A percentile compares a stretch with the other conserved stretches of the same genome.
phyloP scores from a whole-genome alignment of 192 early-diverging fungal species.

The Podila minutissima region DNA sequence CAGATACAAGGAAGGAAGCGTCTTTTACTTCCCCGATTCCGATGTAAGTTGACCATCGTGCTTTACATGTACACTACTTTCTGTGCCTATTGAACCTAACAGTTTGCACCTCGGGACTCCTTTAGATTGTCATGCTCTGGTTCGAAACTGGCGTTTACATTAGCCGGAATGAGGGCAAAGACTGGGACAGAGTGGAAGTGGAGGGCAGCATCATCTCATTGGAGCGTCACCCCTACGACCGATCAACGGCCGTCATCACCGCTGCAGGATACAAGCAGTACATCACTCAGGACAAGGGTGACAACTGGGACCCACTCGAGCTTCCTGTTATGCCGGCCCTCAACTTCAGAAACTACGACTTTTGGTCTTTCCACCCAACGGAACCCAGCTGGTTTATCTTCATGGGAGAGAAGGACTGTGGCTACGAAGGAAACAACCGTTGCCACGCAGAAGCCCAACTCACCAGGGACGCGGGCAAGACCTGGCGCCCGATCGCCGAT shows the following conservation, averaged over 20 bases:
- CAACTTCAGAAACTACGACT: slow-evolving; percentile 63
- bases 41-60: slow-evolving; percentile 28
- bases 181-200: slow-evolving; percentile 59
- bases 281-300: slow-evolving; percentile 69
- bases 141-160: slow-evolving; percentile 57
- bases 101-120: background rate
- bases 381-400: slow-evolving; percentile 86
- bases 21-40: slow-evolving; percentile 47
- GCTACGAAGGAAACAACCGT: slow-evolving; percentile 34
- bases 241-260: slow-evolving; percentile 69
- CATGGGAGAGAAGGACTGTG: slow-evolving; percentile 69
- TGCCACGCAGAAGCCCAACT: slow-evolving; percentile 83
- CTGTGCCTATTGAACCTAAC: background rate
- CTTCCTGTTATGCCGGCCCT: slow-evolving; percentile 70
- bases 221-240: slow-evolving; percentile 71
- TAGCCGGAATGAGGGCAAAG: slow-evolving; percentile 72
- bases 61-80: background rate
- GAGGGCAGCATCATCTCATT: slow-evolving; percentile 57
- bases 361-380: slow-evolving; percentile 82
- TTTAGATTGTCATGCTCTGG: slow-evolving; percentile 60
- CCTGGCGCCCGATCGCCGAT: slow-evolving; percentile 70
- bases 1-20: slow-evolving; percentile 16
- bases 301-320: slow-evolving; percentile 63
- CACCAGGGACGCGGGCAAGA: slow-evolving; percentile 73
- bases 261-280: slow-evolving; percentile 58